Conservation (phyloP, 805 yeast genomes). For the Sugiyamaella boreocaroliniensis region DNA sequence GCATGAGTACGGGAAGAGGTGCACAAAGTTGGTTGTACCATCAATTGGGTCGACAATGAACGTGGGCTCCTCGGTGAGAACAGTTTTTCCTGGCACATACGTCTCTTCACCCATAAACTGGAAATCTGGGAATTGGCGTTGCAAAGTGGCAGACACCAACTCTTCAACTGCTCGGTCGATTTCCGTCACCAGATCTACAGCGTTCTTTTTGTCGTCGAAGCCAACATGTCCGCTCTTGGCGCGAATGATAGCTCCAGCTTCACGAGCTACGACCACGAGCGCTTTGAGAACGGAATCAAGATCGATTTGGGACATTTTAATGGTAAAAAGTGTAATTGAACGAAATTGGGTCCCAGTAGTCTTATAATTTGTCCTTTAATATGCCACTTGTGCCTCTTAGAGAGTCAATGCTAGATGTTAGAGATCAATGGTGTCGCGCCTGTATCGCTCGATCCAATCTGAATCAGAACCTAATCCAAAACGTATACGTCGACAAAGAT, state of each 20-base stretch:
- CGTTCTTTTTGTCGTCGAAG: conserved; percentile 51
- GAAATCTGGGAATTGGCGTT: conserved; percentile 40
- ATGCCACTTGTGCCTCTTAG: no score
- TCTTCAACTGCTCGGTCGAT: conserved; percentile 52
- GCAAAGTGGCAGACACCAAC: conserved; percentile 32
- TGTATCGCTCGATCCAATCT: no score
- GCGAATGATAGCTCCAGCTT: conserved; percentile 46
- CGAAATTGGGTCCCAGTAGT: neutral
- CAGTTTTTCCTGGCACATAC: conserved; percentile 43
- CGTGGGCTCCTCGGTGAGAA: conserved; percentile 47
- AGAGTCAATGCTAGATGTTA: no score
- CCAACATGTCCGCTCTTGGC: conserved; percentile 41
- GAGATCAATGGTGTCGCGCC: no score
- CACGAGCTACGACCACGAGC: conserved; percentile 36
- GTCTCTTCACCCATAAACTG: conserved; percentile 59
- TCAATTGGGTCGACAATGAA: conserved; percentile 62
- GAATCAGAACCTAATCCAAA: no score
- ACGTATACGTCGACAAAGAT: neutral
- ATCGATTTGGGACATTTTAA: conserved; percentile 15
- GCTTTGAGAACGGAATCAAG: conserved; percentile 33
- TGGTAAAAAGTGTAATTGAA: neutral
- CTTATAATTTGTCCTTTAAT: neutral
- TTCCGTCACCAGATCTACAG: conserved; percentile 58
- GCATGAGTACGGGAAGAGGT: conserved; percentile 55
- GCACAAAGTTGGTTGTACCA: conserved; percentile 61